These are phyloP conservation scores for Fusarium albosuccineum DNA, from an alignment of 2,329 filamentous ascomycete genomes.

Conservation along the genomic window DNA sequence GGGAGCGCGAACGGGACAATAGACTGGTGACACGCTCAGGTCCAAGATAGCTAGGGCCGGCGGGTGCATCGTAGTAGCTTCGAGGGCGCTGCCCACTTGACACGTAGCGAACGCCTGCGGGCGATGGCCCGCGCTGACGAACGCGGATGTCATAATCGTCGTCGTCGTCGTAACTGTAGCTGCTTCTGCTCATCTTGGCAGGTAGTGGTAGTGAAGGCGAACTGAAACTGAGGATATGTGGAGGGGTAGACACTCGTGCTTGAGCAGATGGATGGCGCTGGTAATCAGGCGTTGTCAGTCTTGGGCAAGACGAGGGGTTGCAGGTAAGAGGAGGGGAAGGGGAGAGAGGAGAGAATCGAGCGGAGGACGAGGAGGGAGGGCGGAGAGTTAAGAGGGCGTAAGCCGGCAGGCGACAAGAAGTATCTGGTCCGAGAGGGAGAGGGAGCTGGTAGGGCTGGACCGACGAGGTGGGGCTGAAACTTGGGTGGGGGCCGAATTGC, in stretches of 20 bases:
- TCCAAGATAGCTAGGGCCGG: constrained; percentile 57
- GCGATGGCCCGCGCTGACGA: constrained; percentile 57
- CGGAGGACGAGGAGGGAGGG: constrained; percentile 8
- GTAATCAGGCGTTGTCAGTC: background rate
- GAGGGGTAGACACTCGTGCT: background rate
- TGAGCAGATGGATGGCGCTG: background rate
- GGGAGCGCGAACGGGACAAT: constrained; percentile 55
- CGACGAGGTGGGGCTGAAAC: constrained; percentile 35
- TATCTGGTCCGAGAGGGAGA: constrained; percentile 1
- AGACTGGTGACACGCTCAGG: constrained; percentile 62
- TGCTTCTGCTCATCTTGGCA: constrained; percentile 48
- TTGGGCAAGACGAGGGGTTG: background rate
- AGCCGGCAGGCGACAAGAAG: constrained; percentile 10
- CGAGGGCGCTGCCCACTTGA: constrained; percentile 55
- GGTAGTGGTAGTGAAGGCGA: background rate
- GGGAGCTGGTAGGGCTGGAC: constrained; percentile 43
- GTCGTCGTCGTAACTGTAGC: constrained; percentile 64
- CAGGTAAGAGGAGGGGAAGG: background rate
- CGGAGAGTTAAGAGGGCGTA: constrained; percentile 11
- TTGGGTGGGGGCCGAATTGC: constrained; percentile 31
- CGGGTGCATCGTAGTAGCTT: constrained; percentile 56
- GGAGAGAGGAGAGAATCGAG: constrained; percentile 2
- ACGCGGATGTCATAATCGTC: constrained; percentile 68
- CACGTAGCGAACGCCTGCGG: constrained; percentile 61
- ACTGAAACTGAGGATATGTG: background rate